Percentiles rank a stretch among this genome's conserved stretches.
phyloP scores from a whole-genome alignment of 75 land plant genomes.

The Picea glauca region DNA sequence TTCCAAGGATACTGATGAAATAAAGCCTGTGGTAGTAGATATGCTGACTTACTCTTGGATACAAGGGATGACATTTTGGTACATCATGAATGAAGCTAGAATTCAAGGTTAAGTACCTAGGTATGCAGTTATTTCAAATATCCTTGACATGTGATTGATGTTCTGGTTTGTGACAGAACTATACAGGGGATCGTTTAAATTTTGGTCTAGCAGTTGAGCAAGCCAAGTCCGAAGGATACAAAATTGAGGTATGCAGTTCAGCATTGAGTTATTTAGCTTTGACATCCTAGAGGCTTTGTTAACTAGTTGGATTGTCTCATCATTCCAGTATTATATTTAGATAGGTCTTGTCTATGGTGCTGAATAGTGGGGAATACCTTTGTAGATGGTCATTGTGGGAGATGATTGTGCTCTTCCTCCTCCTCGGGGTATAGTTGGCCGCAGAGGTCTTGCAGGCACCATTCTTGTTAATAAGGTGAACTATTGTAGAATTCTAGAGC shows the following conservation, averaged over 20 bases:
- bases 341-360: background rate
- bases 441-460: conserved; percentile 94
- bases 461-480: conserved; percentile 90
- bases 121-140: background rate
- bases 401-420: conserved; percentile 97
- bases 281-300: background rate
- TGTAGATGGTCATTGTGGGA: conserved; percentile 89
- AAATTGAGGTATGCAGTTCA: conserved; percentile 68
- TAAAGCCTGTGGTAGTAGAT: background rate
- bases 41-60: background rate
- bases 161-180: conserved; percentile 62
- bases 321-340: background rate
- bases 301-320: background rate
- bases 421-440: conserved; percentile 86
- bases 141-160: background rate
- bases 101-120: background rate
- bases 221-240: conserved; percentile 94
- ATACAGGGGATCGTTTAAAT: conserved; percentile 91
- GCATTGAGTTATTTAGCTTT: conserved; percentile 8
- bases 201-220: conserved; percentile 98
- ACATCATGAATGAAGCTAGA: no score
- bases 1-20: background rate
- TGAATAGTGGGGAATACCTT: background rate
- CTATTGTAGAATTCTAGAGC: background rate
- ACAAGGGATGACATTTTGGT: no score